Percentiles rank a stretch among this genome's conserved stretches.
Conservation (phyloP, 768 basidiomycete species). For the Suillus weaverae region DNA sequence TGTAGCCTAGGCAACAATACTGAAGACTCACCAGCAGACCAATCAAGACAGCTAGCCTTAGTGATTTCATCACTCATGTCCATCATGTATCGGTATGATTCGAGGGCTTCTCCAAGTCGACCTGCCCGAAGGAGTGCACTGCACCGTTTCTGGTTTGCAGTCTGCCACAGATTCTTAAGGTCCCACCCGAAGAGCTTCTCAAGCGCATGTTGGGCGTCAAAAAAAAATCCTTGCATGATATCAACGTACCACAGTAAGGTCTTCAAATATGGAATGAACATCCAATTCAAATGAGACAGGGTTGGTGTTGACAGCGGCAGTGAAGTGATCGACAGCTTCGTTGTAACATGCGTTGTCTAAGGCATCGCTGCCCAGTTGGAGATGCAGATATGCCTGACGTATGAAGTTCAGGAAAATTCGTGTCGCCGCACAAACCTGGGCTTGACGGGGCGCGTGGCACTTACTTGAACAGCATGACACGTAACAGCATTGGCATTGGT, state of each 20-base stretch:
- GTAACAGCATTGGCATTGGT: background rate
- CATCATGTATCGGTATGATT: conserved; percentile 1
- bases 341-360: background rate
- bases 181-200: background rate
- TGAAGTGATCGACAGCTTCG: background rate
- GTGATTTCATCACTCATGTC: background rate
- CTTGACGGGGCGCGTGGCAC: background rate
- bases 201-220: background rate
- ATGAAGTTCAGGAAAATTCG: background rate
- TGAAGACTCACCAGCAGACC: background rate
- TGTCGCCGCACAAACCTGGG: background rate
- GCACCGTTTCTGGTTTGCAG: background rate
- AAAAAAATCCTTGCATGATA: background rate
- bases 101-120: background rate
- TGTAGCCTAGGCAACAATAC: background rate
- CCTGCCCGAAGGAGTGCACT: background rate
- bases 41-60: background rate
- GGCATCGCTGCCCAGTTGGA: background rate
- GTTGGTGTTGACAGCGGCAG: background rate
- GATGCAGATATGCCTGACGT: background rate
- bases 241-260: background rate
- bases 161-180: background rate
- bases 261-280: background rate
- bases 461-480: background rate
- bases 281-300: background rate